These are phyloP conservation scores for Globisporangium rhizosaccharum DNA, from an alignment of 352 stramenopile species.

Conservation along the genomic window DNA sequence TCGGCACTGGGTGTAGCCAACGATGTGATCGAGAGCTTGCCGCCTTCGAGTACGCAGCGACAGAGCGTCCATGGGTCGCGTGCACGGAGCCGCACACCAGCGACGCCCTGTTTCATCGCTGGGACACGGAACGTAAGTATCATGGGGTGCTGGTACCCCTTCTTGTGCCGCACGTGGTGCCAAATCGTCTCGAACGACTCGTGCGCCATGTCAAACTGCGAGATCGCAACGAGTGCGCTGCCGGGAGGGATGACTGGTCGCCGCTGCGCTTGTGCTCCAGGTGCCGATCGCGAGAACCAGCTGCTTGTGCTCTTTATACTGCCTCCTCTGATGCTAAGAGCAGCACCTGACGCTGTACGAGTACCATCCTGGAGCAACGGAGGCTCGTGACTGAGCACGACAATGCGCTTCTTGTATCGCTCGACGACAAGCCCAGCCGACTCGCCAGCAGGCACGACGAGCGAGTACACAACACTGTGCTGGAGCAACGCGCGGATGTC, in stretches of 20 bases:
- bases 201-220: constrained; percentile 54
- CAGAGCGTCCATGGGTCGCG: constrained; percentile 33
- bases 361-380: background rate
- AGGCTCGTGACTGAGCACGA: constrained; percentile 47
- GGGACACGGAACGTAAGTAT: constrained; percentile 48
- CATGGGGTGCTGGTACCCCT: constrained; percentile 40
- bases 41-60: constrained; percentile 29
- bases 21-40: constrained; percentile 26
- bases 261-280: background rate
- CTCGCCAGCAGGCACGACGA: constrained; percentile 24
- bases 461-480: constrained; percentile 44
- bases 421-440: constrained; percentile 42
- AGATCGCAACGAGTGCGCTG: constrained; percentile 50
- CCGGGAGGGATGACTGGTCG: constrained; percentile 31
- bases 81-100: constrained; percentile 30
- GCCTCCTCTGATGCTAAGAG: too few relatives aligned
- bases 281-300: background rate
- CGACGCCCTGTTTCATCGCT: constrained; percentile 25
- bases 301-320: background rate
- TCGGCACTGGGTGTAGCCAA: background rate
- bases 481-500: constrained; percentile 38
- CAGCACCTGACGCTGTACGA: too few relatives aligned
- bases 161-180: constrained; percentile 56
- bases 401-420: constrained; percentile 53
- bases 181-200: constrained; percentile 70